Evolutionary conservation across 139 green algal species (phyloP).

Genomic region (Chlorella sp.): DNA sequence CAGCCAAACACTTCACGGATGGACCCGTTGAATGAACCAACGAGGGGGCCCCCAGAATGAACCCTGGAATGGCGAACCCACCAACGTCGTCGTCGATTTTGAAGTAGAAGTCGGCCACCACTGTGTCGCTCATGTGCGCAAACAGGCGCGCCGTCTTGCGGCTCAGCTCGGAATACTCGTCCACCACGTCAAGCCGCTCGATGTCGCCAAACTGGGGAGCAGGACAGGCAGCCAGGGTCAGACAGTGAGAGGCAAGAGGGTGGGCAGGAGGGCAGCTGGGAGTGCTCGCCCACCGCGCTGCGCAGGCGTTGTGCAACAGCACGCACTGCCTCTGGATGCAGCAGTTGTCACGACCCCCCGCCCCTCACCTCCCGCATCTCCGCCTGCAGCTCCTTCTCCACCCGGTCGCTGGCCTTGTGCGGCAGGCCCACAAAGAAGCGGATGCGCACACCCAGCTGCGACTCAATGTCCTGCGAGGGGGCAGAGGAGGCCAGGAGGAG

Average conservation of each 20-base stretch:
- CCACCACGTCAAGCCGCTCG: slow-evolving; percentile 30
- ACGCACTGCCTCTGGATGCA: too few species aligned
- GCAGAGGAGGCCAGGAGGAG: too few species aligned
- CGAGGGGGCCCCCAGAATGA: too few species aligned
- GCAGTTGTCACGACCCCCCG: neutral
- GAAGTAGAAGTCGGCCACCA: slow-evolving; percentile 81
- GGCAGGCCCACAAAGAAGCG: slow-evolving; percentile 60
- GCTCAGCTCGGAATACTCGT: slow-evolving; percentile 53
- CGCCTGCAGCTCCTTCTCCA: slow-evolving; percentile 33
- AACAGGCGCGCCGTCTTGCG: slow-evolving; percentile 71
- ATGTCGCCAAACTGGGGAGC: neutral
- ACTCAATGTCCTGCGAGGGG: slow-evolving; percentile 24
- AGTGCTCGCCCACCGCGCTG: too few species aligned
- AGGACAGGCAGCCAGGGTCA: too few species aligned
- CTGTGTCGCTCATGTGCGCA: slow-evolving; percentile 36
- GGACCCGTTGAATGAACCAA: too few species aligned
- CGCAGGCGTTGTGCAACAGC: too few species aligned
- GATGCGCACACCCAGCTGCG: slow-evolving; percentile 45
- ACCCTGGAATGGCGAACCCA: too few species aligned
- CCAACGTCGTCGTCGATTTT: slow-evolving; percentile 74
- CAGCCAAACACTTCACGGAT: too few species aligned
- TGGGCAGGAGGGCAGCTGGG: neutral
- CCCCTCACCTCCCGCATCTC: slow-evolving; percentile 19
- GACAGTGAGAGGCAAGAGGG: neutral
- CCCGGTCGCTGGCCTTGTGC: slow-evolving; percentile 51